These are phyloP conservation scores for Penicillium roqueforti DNA, from an alignment of 495 filamentous ascomycete genomes.

Conservation along the genomic window DNA sequence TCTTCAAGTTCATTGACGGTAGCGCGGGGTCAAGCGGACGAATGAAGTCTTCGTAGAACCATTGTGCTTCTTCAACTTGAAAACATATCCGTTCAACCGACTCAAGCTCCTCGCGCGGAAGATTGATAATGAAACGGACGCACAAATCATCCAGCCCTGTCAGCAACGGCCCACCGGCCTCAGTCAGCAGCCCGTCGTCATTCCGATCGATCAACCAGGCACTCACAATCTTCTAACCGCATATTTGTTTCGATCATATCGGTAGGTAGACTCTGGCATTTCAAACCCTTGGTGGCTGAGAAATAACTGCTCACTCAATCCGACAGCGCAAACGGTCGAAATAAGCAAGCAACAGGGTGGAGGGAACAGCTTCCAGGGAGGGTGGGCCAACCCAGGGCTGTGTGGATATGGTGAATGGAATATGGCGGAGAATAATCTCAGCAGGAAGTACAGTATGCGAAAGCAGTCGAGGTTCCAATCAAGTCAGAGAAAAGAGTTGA, in stretches of 20 bases:
- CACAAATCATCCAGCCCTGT: conserved; percentile 93
- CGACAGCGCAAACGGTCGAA: conserved; percentile 21
- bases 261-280: conserved; percentile 41
- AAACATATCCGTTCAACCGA: conserved; percentile 93
- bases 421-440: background rate
- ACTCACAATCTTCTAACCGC: conserved; percentile 84
- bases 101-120: conserved; percentile 83
- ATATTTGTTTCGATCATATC: conserved; percentile 77
- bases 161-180: conserved; percentile 9
- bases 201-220: conserved; percentile 1
- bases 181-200: conserved; percentile 8
- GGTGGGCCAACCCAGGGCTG: conserved; percentile 30
- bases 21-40: conserved; percentile 80
- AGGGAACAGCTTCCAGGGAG: conserved; percentile 30
- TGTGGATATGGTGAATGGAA: conserved; percentile 7
- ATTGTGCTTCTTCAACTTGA: conserved; percentile 98
- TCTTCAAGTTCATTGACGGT: conserved; percentile 76
- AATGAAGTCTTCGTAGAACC: conserved; percentile 99
- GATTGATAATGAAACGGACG: conserved; percentile 93
- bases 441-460: background rate
- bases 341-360: conserved; percentile 21
- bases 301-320: background rate
- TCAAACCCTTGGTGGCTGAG: conserved; percentile 24
- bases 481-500: conserved; percentile 4
- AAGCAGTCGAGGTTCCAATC: background rate